These are phyloP conservation scores for Phaeotremella fagi DNA, from an alignment of 768 basidiomycete species.

Conservation along the genomic window DNA sequence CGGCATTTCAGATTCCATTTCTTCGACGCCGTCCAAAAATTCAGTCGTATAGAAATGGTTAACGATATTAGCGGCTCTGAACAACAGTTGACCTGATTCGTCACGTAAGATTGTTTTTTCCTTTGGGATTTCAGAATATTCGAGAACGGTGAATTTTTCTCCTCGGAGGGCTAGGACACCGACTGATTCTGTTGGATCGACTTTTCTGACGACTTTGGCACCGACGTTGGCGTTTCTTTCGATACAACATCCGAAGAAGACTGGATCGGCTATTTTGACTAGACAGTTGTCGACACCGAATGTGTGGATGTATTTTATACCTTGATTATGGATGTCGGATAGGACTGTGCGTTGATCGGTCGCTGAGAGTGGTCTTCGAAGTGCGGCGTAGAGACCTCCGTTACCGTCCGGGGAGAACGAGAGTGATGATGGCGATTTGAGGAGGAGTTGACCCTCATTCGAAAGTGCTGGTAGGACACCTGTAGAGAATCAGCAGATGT, in stretches of 20 bases:
- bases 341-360: conserved; percentile 66
- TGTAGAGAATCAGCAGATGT: conserved; percentile 46
- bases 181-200: conserved; percentile 79
- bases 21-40: conserved; percentile 71
- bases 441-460: conserved; percentile 86
- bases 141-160: conserved; percentile 84
- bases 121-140: conserved; percentile 90
- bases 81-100: conserved; percentile 72
- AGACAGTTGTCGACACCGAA: conserved; percentile 99
- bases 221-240: conserved; percentile 81
- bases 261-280: conserved; percentile 91
- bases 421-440: conserved; percentile 69
- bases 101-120: conserved; percentile 73
- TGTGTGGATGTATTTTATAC: conserved; percentile 81
- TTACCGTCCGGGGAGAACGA: conserved; percentile 99
- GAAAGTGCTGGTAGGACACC: conserved; percentile 93
- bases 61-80: conserved; percentile 93
- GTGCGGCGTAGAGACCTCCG: conserved; percentile 92
- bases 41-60: conserved; percentile 95
- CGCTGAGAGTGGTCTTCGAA: conserved; percentile 62
- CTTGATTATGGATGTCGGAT: conserved; percentile 69
- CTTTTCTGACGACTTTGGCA: conserved; percentile 92
- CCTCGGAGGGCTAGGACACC: conserved; percentile 85
- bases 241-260: conserved; percentile 94
- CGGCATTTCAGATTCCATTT: conserved; percentile 80